A percentile compares a stretch with the other conserved stretches of the same genome.
Conservation (phyloP, 2,329 filamentous ascomycete genomes). For the Aspergillus sp. region DNA sequence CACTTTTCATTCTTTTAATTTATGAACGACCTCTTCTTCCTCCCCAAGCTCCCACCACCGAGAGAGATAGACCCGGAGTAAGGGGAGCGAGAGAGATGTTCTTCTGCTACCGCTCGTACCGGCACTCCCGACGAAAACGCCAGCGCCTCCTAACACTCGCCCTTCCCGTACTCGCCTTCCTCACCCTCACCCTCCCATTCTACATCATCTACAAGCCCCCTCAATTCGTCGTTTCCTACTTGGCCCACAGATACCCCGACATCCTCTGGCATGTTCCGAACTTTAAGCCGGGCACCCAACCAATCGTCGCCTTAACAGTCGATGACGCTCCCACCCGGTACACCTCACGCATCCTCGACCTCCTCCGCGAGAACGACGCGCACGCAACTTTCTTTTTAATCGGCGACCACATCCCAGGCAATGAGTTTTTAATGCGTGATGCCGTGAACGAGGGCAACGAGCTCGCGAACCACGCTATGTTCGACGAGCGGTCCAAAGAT, state of each 20-base stretch:
- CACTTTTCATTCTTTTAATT: background rate
- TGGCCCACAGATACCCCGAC: constrained; percentile 71
- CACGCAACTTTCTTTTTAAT: constrained; percentile 88
- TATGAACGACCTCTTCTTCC: background rate
- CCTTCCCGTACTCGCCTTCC: constrained; percentile 34
- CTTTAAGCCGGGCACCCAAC: constrained; percentile 48
- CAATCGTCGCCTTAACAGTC: constrained; percentile 77
- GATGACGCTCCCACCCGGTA: constrained; percentile 79
- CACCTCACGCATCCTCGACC: constrained; percentile 67
- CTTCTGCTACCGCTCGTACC: constrained; percentile 16
- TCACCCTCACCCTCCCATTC: constrained; percentile 40
- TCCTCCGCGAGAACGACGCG: constrained; percentile 66
- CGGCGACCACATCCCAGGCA: constrained; percentile 67
- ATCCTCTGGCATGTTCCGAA: constrained; percentile 70
- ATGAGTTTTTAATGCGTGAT: constrained; percentile 55
- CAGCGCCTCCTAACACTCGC: constrained; percentile 31
- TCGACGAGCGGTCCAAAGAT: constrained; percentile 71
- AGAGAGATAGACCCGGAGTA: background rate
- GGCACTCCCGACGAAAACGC: constrained; percentile 19
- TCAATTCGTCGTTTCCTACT: constrained; percentile 65
- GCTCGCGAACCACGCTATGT: constrained; percentile 86
- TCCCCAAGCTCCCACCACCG: background rate
- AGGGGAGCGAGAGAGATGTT: constrained; percentile 4
- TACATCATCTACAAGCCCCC: constrained; percentile 84
- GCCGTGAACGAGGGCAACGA: constrained; percentile 66